Evolutionary conservation across 164 flowering plant species (phyloP), one percentile per base, ranked within the genome.

Genomic region (Vitis labrusca): DNA sequence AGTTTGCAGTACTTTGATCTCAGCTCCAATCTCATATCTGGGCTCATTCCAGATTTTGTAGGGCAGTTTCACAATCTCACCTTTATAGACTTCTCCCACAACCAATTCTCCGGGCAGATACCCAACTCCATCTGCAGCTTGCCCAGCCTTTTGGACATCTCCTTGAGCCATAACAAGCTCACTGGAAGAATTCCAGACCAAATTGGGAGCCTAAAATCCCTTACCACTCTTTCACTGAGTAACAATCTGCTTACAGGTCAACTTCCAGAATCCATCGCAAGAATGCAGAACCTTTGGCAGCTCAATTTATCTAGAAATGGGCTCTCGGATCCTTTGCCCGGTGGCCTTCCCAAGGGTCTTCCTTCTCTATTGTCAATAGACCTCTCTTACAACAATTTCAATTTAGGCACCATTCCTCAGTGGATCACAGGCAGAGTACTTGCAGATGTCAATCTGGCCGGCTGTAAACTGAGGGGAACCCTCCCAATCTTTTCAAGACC

Each of bases 251-350:
- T 95, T 44, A 74, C 81, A 9, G 99, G 99, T 29, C 82, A 70
- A 30, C 86, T 95, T 48, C 98, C 98, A 30, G 85, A 74, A 14
- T 85, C 97, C 50, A 64, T 95, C 66, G 77, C 90, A 48, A 78
- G 65, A 62, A 66, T 93, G 17, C 80, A 76, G 68, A 87, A 75
- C 17, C 86, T 95, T 49, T 92, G 98, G 93, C 70, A 83, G 64
- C 88, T 95, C 10, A 93, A 89, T 74, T 54, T 93, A 32, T 93
- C 99, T 0, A 83, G 90, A 71, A 95, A 95, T 76, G 80, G 65
- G 37, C 72, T 95, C 50, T 78, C 89, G 15, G 84, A 78, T 48
- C 90, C 97, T 67, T 75, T 91, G 59, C 91, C 97, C 3, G 63
- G 4, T 64, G 50, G 80, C 58, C 75, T 85, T 19, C 65, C 74